Conservation (phyloP, 2,329 filamentous ascomycete genomes). For the Stemphylium beticola region DNA sequence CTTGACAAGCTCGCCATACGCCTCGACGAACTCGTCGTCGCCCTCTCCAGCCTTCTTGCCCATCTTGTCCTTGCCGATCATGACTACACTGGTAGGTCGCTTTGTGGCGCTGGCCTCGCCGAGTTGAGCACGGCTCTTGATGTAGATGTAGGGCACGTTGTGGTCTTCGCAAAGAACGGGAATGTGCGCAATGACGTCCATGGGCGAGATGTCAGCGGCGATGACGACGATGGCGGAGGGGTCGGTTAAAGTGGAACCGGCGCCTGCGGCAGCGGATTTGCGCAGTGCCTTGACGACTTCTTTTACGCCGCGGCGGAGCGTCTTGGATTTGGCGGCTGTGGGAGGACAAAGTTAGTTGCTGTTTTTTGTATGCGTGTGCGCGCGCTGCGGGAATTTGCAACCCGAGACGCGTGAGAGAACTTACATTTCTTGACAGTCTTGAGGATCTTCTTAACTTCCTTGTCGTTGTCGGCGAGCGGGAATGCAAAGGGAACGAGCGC, state of each 20-base stretch:
- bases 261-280: slow-evolving; percentile 78
- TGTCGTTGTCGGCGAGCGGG: slow-evolving; percentile 76
- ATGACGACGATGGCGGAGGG: slow-evolving; percentile 83
- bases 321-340: slow-evolving; percentile 90
- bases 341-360: neutral
- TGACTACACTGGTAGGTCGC: slow-evolving; percentile 93
- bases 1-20: slow-evolving; percentile 64
- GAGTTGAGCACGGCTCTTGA: slow-evolving; percentile 88
- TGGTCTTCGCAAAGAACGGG: slow-evolving; percentile 98
- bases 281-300: slow-evolving; percentile 98
- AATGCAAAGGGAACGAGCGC: slow-evolving; percentile 83
- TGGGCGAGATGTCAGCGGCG: slow-evolving; percentile 95
- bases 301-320: slow-evolving; percentile 96
- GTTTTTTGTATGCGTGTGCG: neutral
- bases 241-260: slow-evolving; percentile 61
- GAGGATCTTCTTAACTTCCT: slow-evolving; percentile 71
- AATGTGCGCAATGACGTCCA: slow-evolving; percentile 98
- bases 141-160: slow-evolving; percentile 95
- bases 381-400: slow-evolving; percentile 9
- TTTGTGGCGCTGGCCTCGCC: slow-evolving; percentile 94
- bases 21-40: slow-evolving; percentile 58
- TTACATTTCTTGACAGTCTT: slow-evolving; percentile 68
- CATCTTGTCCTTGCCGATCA: slow-evolving; percentile 66
- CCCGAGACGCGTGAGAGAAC: slow-evolving; percentile 20
- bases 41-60: slow-evolving; percentile 58